Base-by-base conservation (phyloP, 176 grass and related monocot genomes). In the Rhynchospora breviuscula region DNA sequence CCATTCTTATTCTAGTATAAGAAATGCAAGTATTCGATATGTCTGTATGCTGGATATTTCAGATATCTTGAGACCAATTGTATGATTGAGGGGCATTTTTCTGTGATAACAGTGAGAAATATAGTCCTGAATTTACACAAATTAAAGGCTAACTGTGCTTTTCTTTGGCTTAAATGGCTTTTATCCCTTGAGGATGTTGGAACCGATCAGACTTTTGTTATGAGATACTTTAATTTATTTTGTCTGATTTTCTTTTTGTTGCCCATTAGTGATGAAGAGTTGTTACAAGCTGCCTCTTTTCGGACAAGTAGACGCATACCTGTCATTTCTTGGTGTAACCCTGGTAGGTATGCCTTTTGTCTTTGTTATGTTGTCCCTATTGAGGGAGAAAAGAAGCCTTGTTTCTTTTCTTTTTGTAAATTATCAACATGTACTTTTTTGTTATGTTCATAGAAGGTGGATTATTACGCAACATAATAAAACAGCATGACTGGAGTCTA, bases 301-400 rank as follows among this genome's bases (percentile, higher is more conserved):
- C 92, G 96, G 69, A 87, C 93, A 3, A 89, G 93, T 23, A 95
- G 81, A 67, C 91, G 96, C 13, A 88, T 98, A 54, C 96, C 96
- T 88, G 91, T 91, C 86, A 93, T 98, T 88, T 98, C 93, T 35
- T 98, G 96, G 96, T 93, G 93, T 81, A 78, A 95, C 83, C 89
- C 88, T 79, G 87, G 96, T 95, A 89, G 80, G 80, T 82, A 67
- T 63, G 79, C 80, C 80, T 67, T 67, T 82, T 67, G 21, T 43
- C 47, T 82, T 82, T 49, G 45, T 67, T 4, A 19, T 31, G 9
- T 80, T 40, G 43, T 82, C 43, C n/a, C 15, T 82, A 35, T 1
- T 14, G 6, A 14, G 22, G 26, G n/a, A n/a, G n/a, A n/a, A n/a
- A n/a, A n/a, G n/a, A n/a, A n/a, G n/a, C n/a, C n/a, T n/a, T n/a